Percentiles rank a stretch among this genome's conserved stretches.
Evolutionary conservation across 73 alveolate species (phyloP).

Genomic region (Paramecium biaurelia): DNA sequence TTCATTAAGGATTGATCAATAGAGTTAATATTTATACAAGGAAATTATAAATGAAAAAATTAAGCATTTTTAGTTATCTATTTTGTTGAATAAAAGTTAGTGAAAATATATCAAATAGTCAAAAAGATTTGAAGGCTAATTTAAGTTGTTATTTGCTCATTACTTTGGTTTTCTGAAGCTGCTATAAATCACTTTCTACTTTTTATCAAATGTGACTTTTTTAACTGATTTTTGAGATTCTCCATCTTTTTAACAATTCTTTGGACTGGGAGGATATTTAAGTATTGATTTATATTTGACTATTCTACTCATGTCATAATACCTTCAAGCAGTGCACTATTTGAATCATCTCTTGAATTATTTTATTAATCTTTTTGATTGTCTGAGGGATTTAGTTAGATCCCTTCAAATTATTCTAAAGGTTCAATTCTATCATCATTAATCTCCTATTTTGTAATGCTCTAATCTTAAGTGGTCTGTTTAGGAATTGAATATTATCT

Average conservation of each 20-base stretch:
- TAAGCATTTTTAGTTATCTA: not conserved
- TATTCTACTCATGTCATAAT: not conserved
- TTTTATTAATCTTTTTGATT: not conserved
- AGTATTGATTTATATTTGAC: not conserved
- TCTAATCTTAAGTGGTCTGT: not conserved
- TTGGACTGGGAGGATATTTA: not conserved
- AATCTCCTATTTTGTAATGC: not conserved
- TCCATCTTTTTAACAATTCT: not conserved
- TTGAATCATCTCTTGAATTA: not conserved
- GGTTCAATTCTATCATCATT: not conserved
- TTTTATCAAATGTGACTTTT: conserved; percentile 4
- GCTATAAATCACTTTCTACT: not conserved
- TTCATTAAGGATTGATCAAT: not conserved
- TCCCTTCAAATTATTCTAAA: not conserved
- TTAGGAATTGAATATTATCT: not conserved
- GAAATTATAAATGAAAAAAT: not conserved
- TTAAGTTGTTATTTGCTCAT: not conserved
- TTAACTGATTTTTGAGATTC: not conserved
- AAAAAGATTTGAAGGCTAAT: not conserved
- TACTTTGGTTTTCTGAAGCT: not conserved
- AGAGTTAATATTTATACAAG: not conserved
- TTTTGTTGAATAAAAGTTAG: not conserved
- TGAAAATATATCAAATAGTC: not conserved
- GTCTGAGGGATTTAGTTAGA: not conserved
- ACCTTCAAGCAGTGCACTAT: not conserved